Evolutionary conservation across 352 stramenopile genomes (phyloP), one percentile per base, ranked within the genome.

Genomic region (Phytophthora palmivora): DNA sequence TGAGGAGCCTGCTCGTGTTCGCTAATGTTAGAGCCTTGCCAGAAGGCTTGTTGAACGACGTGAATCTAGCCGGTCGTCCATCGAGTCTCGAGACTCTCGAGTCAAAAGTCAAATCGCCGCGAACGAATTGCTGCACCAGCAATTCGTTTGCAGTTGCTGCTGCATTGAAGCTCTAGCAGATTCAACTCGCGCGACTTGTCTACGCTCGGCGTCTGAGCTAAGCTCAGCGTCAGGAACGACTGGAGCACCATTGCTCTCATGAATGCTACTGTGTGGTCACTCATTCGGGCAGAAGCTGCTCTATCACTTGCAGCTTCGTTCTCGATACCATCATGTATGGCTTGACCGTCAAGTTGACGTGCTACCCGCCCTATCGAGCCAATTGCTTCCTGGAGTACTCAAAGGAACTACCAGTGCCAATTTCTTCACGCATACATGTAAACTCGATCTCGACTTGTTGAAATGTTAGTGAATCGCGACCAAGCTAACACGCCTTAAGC

Each of bases 101-200:
- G n/a, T n/a, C n/a, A n/a, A n/a, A n/a, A n/a, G n/a, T 37, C 50
- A 49, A 57, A 63, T 63, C 28, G 26, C 37, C 2, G 30, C 32
- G 38, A 65, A 30, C 24, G 57, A 58, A 59, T 49, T 67, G 59
- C 59, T 55, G 59, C 59, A 63, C 38, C n/a, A 21, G 16, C 18
- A 38, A 16, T 22, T 51, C 26, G 14, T 21, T 4, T 53, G 41
- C 32, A 61, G 53, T 22, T 50, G 38, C 37, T 32, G 21, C 26
- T 43, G 32, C 6, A 10, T 67, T 61, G 58, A 67, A 67, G 33
- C 58, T 66, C n/a, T 3, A 42, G 21, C 42, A 67, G 18, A 60
- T 60, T 67, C 49, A 67, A 67, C 49, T 59, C 48, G 39, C 8
- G 21, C 15, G 22, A 8, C 34, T n/a, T 48, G 30, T 63, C 45